Evolutionary conservation across 2,329 filamentous ascomycete species (phyloP), one percentile per base, ranked within the genome.

Genomic region (Rachicladosporium sp.): DNA sequence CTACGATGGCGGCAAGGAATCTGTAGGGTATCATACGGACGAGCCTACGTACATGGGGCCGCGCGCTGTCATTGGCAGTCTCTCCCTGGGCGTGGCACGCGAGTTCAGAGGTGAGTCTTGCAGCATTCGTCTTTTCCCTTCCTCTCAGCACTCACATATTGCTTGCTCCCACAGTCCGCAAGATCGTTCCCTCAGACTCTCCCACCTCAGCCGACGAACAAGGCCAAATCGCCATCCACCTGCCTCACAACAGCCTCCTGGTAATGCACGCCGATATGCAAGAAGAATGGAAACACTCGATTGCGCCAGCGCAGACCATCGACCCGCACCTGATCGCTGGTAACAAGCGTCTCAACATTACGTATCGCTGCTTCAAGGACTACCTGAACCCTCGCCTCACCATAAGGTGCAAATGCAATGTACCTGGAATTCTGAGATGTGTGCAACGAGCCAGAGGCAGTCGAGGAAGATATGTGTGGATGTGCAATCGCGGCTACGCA

Each of bases 181-280:
- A 77, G 29, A 75, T 93, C 39, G 62, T 88, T 9, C 76, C 82
- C 2, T 60, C 64, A 40, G 64, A 66, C 23, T 52, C 43, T 10
- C 49, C 63, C 38, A 52, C 56, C 27, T 54, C 55, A 9, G 66
- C 73, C 2, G 80, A 91, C 47, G 70, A 73, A 0, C 76, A 83
- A 53, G 89, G 88, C 3, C 88, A 94, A 56, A 89, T 96, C 43
- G 78, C 86, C 1, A 91, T 96, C 33, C 86, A 95, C 51, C 75
- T 96, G 0, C 89, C 89, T 0, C 91, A 96, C 60, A 96, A 96
- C 59, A 93, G 85, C 1, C 71, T 96, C 0, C 70, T 98, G 0
- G 70, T 96, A 7, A 96, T 98, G 91, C 88, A 96, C 54, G 88
- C 89, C 1, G 86, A 93, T 56, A 96, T 94, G 85, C 89, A 96